Percentiles rank a stretch among this genome's conserved stretches.
These are phyloP conservation scores for Medicago ruthenica DNA, from an alignment of 306 rosid species.

Conservation along the genomic window DNA sequence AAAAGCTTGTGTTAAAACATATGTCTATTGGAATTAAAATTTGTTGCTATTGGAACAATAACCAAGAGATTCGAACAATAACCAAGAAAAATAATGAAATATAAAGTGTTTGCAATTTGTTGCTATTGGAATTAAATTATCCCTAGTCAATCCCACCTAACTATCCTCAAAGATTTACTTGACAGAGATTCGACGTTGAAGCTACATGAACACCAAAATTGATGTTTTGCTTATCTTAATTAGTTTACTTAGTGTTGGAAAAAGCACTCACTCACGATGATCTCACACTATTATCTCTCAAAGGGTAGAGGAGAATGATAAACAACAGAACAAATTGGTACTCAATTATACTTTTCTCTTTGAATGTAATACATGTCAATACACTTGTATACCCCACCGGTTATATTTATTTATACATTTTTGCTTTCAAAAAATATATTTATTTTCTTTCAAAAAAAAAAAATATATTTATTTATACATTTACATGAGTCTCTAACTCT, in stretches of 20 bases:
- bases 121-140: neutral
- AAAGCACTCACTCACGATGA: constrained; percentile 10
- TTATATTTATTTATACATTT: too few relatives aligned
- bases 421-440: too few relatives aligned
- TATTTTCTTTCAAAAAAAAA: too few relatives aligned
- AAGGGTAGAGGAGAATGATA: neutral
- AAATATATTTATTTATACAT: too few relatives aligned
- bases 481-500: too few relatives aligned
- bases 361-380: too few relatives aligned
- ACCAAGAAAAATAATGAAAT: neutral
- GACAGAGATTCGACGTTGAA: neutral
- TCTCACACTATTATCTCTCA: neutral
- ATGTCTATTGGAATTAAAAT: too few relatives aligned
- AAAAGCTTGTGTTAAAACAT: neutral
- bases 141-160: neutral
- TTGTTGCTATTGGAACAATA: too few relatives aligned
- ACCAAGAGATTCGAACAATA: too few relatives aligned
- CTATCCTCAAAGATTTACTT: neutral
- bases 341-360: neutral
- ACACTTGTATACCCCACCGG: too few relatives aligned
- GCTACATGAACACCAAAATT: neutral
- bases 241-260: neutral
- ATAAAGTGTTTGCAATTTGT: constrained; percentile 9
- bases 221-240: neutral
- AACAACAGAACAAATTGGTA: neutral